These are phyloP conservation scores for Claviceps sp. DNA, from an alignment of 2,329 filamentous ascomycete species.

Conservation along the genomic window DNA sequence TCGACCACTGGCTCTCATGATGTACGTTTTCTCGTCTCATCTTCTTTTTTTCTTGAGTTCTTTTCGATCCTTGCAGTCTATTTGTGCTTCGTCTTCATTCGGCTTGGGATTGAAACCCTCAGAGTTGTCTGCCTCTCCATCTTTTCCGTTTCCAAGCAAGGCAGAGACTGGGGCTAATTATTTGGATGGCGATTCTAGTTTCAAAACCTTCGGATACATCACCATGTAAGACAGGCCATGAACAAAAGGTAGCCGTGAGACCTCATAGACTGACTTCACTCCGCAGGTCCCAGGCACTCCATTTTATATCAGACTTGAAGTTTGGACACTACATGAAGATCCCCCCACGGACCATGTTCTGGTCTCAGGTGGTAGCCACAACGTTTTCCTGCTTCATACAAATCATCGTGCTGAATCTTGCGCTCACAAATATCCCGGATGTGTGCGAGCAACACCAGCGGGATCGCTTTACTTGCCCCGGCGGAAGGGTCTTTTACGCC, in stretches of 20 bases:
- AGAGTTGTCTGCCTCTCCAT: no score
- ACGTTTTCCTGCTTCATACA: slow-evolving; percentile 55
- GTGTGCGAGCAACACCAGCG: slow-evolving; percentile 47
- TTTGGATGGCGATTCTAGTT: slow-evolving; percentile 21
- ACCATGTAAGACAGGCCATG: slow-evolving; percentile 32
- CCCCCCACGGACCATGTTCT: slow-evolving; percentile 53
- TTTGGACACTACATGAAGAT: slow-evolving; percentile 64
- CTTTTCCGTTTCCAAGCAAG: no score
- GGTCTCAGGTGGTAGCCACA: slow-evolving; percentile 51
- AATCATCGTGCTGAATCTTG: slow-evolving; percentile 49
- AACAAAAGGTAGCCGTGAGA: neutral
- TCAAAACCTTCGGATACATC: slow-evolving; percentile 51
- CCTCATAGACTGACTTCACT: slow-evolving; percentile 3
- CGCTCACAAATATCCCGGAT: slow-evolving; percentile 45
- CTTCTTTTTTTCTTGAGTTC: neutral
- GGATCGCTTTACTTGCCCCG: slow-evolving; percentile 50
- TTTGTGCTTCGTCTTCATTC: neutral
- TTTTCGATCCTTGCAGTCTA: neutral
- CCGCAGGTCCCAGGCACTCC: slow-evolving; percentile 42
- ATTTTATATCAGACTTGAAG: slow-evolving; percentile 53
- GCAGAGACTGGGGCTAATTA: neutral
- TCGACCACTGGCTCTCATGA: slow-evolving; percentile 58
- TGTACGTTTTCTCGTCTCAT: slow-evolving; percentile 27
- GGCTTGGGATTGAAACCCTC: no score
- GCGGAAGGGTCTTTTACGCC: slow-evolving; percentile 50